phyloP scores from a whole-genome alignment of 108 stramenopile species.

The Skeletonema potamos region DNA sequence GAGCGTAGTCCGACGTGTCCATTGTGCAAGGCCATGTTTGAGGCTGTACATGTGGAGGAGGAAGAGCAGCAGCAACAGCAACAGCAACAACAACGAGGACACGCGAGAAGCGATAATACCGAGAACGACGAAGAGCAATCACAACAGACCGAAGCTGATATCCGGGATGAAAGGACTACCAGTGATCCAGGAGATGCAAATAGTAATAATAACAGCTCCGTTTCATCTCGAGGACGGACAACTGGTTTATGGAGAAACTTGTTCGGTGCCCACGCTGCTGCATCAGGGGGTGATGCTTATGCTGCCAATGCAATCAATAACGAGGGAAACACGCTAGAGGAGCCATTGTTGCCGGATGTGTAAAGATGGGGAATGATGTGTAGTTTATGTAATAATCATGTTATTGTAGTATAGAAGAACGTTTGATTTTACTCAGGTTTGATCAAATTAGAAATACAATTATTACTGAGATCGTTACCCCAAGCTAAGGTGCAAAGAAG shows the following conservation, averaged over 20 bases:
- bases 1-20: slow-evolving; percentile 80
- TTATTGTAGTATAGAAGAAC: not conserved
- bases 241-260: not conserved
- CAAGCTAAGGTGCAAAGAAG: no score
- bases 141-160: not conserved
- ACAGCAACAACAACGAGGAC: not conserved
- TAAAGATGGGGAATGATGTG: not conserved
- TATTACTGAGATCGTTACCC: no score
- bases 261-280: not conserved
- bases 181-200: not conserved
- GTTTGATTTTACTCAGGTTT: no score
- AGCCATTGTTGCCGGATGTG: not conserved
- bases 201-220: not conserved
- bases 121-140: not conserved
- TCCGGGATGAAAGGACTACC: not conserved
- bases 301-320: slow-evolving; percentile 1
- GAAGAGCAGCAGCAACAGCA: slow-evolving; percentile 6
- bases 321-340: not conserved
- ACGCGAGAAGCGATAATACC: not conserved
- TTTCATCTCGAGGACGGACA: not conserved
- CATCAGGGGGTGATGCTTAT: not conserved
- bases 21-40: slow-evolving; percentile 74
- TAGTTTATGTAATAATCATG: not conserved
- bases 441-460: no score
- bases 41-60: slow-evolving; percentile 34